These are phyloP conservation scores for sorghum (Sorghum bicolor) DNA, from an alignment of 176 grass and related monocot genomes.

Conservation along the genomic window Sorghum_bicolor_NCBIv3 NC_012875.2:60630501-60631000, in stretches of 20 bases:
- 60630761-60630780: conserved; percentile 77
- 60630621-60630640: conserved; percentile 14
- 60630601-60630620: conserved; percentile 29
- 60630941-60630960: conserved; percentile 75
- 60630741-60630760: conserved; percentile 68
- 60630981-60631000: conserved; percentile 88
- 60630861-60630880: conserved; percentile 12
- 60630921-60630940: conserved; percentile 90
- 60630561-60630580: conserved; percentile 52
- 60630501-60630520: background rate
- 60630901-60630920: conserved; percentile 78
- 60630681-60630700: conserved; percentile 2
- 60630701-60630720: conserved; percentile 41
- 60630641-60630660: conserved; percentile 1
- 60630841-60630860: conserved; percentile 38
- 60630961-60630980: conserved; percentile 94
- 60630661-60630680: background rate
- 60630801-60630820: conserved; percentile 13
- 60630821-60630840: conserved; percentile 15
- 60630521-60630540: background rate
- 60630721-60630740: conserved; percentile 38
- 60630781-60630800: conserved; percentile 62
- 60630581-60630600: conserved; percentile 55
- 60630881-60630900: conserved; percentile 80
- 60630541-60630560: background rate